phyloP scores from a whole-genome alignment of 148 eudicot species.

The Rhododendron molle region DNA sequence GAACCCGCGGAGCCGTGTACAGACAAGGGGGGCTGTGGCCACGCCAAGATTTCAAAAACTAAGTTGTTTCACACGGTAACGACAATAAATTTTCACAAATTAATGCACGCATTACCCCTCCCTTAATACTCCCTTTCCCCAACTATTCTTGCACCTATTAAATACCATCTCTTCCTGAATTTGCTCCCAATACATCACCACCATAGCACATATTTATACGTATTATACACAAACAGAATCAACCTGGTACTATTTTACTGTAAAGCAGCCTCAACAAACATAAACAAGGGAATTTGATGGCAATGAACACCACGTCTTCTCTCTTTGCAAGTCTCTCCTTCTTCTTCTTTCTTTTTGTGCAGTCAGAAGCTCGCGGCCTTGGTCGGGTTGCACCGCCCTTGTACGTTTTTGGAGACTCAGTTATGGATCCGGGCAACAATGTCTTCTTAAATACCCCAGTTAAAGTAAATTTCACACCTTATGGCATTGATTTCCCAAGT shows the following conservation, averaged over 20 bases:
- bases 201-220: neutral
- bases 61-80: neutral
- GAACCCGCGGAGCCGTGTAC: neutral
- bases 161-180: neutral
- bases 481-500: constrained; percentile 11
- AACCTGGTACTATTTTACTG: neutral
- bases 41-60: neutral
- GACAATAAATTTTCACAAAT: neutral
- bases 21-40: neutral
- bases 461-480: neutral
- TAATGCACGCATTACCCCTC: neutral
- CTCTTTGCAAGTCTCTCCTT: constrained; percentile 2
- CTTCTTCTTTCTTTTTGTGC: neutral
- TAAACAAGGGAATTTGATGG: neutral
- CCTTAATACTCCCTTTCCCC: neutral
- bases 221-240: neutral
- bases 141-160: neutral
- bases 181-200: neutral
- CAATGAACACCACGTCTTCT: neutral
- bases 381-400: neutral
- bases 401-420: constrained; percentile 16
- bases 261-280: neutral
- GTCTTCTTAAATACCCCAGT: neutral
- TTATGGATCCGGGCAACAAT: constrained; percentile 16
- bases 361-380: neutral